Conservation (phyloP, 1,284 basidiomycete genomes). For the Heliocybe sulcata region DNA sequence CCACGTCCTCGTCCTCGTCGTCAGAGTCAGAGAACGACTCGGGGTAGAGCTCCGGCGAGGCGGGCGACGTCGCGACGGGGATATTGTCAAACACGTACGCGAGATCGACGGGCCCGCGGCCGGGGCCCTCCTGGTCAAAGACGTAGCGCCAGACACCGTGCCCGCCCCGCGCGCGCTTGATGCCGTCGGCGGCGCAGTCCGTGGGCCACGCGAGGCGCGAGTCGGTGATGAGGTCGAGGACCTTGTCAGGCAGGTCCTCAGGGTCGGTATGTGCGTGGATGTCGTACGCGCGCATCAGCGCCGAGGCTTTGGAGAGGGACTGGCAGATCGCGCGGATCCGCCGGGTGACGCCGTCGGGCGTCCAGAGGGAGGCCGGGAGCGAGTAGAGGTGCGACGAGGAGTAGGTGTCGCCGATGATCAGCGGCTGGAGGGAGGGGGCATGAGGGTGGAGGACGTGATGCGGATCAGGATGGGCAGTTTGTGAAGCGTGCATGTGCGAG, state of each 20-base stretch:
- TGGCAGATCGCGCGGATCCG: conserved; percentile 68
- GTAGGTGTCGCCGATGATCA: conserved; percentile 69
- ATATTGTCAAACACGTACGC: conserved; percentile 73
- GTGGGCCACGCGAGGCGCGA: conserved; percentile 69
- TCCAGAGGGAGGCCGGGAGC: conserved; percentile 52
- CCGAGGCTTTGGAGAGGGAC: conserved; percentile 50
- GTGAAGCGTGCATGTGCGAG: conserved; percentile 7
- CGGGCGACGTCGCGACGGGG: conserved; percentile 32
- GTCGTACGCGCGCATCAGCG: conserved; percentile 61
- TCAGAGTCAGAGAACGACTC: conserved; percentile 15
- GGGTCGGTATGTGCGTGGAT: conserved; percentile 48
- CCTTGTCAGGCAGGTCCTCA: conserved; percentile 55
- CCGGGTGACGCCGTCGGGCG: conserved; percentile 46
- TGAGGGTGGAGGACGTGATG: conserved; percentile 18
- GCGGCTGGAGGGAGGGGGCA: conserved; percentile 40
- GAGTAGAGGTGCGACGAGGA: conserved; percentile 60
- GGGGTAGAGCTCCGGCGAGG: conserved; percentile 7
- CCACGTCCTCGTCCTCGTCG: conserved; percentile 12
- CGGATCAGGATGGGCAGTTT: conserved; percentile 10
- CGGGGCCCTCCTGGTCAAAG: conserved; percentile 73
- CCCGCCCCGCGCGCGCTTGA: conserved; percentile 33
- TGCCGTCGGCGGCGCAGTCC: conserved; percentile 44
- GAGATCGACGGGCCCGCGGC: conserved; percentile 58
- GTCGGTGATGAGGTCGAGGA: conserved; percentile 67
- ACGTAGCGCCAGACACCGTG: conserved; percentile 66